These are phyloP conservation scores for Salix koriyanagi DNA, from an alignment of 345 rosid genomes.

Conservation along the genomic window DNA sequence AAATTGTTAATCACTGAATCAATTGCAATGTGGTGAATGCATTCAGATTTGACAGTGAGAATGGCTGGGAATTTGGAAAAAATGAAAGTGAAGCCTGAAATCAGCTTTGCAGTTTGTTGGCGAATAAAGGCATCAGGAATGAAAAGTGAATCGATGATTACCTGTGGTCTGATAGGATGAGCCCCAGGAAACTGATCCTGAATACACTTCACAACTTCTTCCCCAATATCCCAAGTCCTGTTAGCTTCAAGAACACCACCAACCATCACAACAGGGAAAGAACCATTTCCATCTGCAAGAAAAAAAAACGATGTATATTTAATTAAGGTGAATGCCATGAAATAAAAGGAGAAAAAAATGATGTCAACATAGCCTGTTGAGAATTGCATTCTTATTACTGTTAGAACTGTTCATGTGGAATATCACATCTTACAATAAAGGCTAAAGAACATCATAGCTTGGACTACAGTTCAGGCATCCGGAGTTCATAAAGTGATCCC, in stretches of 20 bases:
- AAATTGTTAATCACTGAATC: neutral
- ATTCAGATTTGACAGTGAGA: neutral
- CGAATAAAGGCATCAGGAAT: neutral
- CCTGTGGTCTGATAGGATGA: constrained; percentile 56
- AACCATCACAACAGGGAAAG: constrained; percentile 71
- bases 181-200: constrained; percentile 46
- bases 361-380: no score
- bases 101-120: neutral
- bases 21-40: neutral
- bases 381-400: neutral
- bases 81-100: neutral
- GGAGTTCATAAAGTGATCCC: neutral
- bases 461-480: neutral
- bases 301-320: neutral
- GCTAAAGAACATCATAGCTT: neutral
- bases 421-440: neutral
- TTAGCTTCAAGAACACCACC: constrained; percentile 73
- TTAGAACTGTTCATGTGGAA: neutral
- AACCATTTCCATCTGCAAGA: constrained; percentile 49
- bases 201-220: constrained; percentile 49
- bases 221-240: constrained; percentile 61
- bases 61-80: neutral
- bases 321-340: neutral
- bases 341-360: neutral
- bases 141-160: constrained; percentile 15